Evolutionary conservation across 352 stramenopile species (phyloP).

Genomic region (Thraustotheca clavata): DNA sequence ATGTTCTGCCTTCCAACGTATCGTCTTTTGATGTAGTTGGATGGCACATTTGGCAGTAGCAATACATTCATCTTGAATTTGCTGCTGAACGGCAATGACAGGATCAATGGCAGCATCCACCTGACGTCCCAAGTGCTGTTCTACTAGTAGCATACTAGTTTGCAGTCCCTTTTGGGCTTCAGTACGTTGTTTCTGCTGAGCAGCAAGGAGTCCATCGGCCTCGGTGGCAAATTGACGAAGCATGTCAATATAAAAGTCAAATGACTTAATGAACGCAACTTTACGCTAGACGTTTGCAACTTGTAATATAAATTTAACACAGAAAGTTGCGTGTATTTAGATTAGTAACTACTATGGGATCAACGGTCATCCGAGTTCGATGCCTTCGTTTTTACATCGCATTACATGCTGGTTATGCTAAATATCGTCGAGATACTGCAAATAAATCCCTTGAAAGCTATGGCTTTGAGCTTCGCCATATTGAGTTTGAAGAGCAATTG

Average conservation of each 20-base stretch:
- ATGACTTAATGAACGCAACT: too few relatives aligned
- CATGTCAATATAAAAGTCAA: too few relatives aligned
- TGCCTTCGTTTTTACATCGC: conserved; percentile 13
- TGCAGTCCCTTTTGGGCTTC: not conserved
- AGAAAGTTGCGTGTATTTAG: too few relatives aligned
- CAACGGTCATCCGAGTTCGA: not conserved
- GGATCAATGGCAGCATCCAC: not conserved
- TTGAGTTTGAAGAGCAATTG: not conserved
- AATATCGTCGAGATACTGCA: not conserved
- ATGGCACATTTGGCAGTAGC: conserved; percentile 7
- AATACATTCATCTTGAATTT: conserved; percentile 11
- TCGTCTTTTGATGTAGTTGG: conserved; percentile 15
- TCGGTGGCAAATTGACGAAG: not conserved
- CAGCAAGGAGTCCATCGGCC: not conserved
- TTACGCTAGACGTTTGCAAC: too few relatives aligned
- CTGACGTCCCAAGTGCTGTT: not conserved
- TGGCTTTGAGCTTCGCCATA: conserved; percentile 4
- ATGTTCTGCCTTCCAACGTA: conserved; percentile 18
- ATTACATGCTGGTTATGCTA: conserved; percentile 9
- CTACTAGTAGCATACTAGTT: not conserved
- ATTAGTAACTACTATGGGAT: too few relatives aligned
- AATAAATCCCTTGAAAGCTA: not conserved
- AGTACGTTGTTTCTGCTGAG: not conserved
- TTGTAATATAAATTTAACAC: too few relatives aligned
- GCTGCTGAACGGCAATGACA: conserved; percentile 2